Evolutionary conservation across 768 basidiomycete genomes (phyloP), one percentile per base, ranked within the genome.

Genomic region (Crucibulum laeve): DNA sequence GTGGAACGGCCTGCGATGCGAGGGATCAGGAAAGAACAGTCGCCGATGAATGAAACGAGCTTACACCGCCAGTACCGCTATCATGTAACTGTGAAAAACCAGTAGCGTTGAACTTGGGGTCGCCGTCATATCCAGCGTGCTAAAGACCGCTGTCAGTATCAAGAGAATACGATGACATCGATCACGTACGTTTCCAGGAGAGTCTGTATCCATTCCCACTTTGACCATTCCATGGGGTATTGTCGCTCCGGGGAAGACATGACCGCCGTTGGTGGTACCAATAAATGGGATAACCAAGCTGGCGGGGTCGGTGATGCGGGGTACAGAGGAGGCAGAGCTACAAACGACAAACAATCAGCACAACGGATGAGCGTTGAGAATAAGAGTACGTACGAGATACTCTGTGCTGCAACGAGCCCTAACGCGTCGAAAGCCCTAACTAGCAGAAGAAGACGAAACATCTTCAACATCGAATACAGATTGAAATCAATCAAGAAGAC

Each of bases 211-310:
- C 73, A 82, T 75, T 5, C 81, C 82, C 2, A 65, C 72, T 62
- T 84, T 84, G 13, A 76, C 71, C 81, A 83, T 80, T n/a, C 82
- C 81, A 59, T 83, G 80, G 2, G 82, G 82, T 17, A 80, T 53
- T 2, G 79, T 82, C 0, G 79, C 80, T 33, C 82, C 82, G 43
- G 82, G 80, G 53, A 83, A 83, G 7, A 76, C 75, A 61, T 84
- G 79, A 0, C 82, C 82, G 11, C 78, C 80, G 46, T 80, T 79
- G 1, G 71, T 74, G 0, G 81, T 81, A 14, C 82, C 82, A 13
- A 84, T 78, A 61, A 84, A 83, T 14, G 77, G 67, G 41, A 78
- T 71, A 26, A 82, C 81, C 42, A 66, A 65, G 43, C 64, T 65
- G 3, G 68, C 59, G 15, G 71, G 71, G 43, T 75, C 70, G 5